Percentiles rank a stretch among this genome's conserved stretches.
These are phyloP conservation scores for Pseudonectria buxi DNA, from an alignment of 2,329 filamentous ascomycete species.

Conservation along the genomic window DNA sequence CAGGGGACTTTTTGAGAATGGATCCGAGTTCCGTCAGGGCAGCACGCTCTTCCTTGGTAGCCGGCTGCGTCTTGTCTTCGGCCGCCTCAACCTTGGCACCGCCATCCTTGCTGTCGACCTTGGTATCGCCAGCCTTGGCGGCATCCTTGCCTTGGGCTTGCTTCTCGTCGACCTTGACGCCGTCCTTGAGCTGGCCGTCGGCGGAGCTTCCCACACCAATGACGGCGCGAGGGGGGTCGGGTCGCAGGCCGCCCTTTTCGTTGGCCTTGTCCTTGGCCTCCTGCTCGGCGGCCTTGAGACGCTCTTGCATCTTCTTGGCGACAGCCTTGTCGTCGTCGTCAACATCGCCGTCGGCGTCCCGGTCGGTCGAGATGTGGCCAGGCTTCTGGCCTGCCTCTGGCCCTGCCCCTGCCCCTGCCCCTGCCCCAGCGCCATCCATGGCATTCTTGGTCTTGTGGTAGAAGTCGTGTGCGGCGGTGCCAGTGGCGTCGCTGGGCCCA, in stretches of 20 bases:
- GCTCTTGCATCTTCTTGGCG: conserved; percentile 46
- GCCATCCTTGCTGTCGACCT: not conserved
- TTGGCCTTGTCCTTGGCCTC: conserved; percentile 63
- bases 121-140: conserved; percentile 17
- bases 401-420: conserved; percentile 34
- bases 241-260: conserved; percentile 55
- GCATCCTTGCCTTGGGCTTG: conserved; percentile 10
- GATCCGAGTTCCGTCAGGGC: conserved; percentile 65
- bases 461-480: conserved; percentile 44
- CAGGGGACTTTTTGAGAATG: conserved; percentile 78
- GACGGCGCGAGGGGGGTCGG: conserved; percentile 50
- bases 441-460: conserved; percentile 54
- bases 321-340: conserved; percentile 50
- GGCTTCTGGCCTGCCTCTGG: conserved; percentile 31
- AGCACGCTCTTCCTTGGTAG: conserved; percentile 54
- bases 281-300: conserved; percentile 62
- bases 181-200: conserved; percentile 40
- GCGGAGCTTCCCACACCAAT: conserved; percentile 54
- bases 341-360: conserved; percentile 48
- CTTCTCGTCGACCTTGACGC: conserved; percentile 35
- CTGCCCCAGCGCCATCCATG: conserved; percentile 34
- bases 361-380: conserved; percentile 37
- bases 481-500: conserved; percentile 42
- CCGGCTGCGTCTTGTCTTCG: conserved; percentile 32
- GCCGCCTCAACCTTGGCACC: conserved; percentile 3